Base-by-base conservation (phyloP, 176 grass and related monocot species). In the Microstegium vimineum region DNA sequence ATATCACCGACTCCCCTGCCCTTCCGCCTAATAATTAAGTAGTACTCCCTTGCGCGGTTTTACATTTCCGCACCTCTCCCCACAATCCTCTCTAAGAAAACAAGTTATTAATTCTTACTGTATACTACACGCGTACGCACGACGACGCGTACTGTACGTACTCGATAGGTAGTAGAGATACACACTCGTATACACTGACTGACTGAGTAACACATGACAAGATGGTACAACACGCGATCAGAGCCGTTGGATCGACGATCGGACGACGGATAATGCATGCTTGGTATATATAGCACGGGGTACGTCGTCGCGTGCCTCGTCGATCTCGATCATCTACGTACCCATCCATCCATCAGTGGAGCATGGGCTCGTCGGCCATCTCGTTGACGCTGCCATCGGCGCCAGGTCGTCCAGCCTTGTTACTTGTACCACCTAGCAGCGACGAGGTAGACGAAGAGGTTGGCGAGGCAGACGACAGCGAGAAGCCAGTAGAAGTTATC, bases 401-500 rank as follows among this genome's bases (percentile, higher is more conserved):
- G 20, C 62, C 70, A 9, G 61, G 30, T 4, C 76, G 81, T 3
- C 62, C 74, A 18, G 87, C 85, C 93, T 99, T 99, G 86, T 95
- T 95, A 95, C 69, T 88, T 82, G 83, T 99, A 99, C 89, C 96
- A 90, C 88, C 69, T 82, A 0, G 93, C 91, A 0, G 89, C 87
- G 72, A 87, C 83, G 34, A 99, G 57, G 88, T 92, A 99, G 6
- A 87, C 34, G 43, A 70, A 10, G 45, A 95, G 66, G 73, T 99
- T 95, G 54, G 69, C 73, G 13, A 90, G 6, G 87, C 91, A 92
- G 12, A 99, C 8, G 1, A 31, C 56, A 6, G 96, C 89, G 80
- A 99, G 84, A 5, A 99, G 88, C 96, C 96, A 95, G 85, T 99
- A 99, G 91, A 95, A 99, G 71, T 92, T 91, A 63, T 99, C 86